Evolutionary conservation across 2,329 filamentous ascomycete genomes (phyloP), one percentile per base, ranked within the genome.

Genomic region (Hirsutella rhossiliensis): DNA sequence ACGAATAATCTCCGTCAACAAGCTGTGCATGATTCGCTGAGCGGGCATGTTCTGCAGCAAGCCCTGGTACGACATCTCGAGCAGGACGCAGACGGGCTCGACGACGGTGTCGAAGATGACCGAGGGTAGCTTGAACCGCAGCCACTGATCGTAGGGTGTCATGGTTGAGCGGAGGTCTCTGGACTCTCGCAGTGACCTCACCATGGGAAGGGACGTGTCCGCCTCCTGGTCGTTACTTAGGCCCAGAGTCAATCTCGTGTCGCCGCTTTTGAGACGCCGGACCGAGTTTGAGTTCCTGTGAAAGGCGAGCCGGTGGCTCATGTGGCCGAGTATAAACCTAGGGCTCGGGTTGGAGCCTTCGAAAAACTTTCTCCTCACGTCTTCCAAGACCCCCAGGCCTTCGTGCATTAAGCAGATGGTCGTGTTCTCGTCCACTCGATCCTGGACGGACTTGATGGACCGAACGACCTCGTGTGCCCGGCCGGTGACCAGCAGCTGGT

Each of bases 311-410:
- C 64, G 61, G 46, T 75, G 66, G n/a, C 61, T 66, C 59, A 73
- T 68, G 45, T 78, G 71, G 9, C 85, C 87, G 27, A 88, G 59
- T 46, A 96, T 71, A 53, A 94, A 95, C 44, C 76, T 78, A 2
- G 92, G 92, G 23, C 84, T 74, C 1, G 65, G 68, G 1, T 64
- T 59, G 0, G 75, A 69, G 48, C 89, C 75, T 0, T 76, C 72
- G 52, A 95, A 96, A 27, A 94, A 61, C 11, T 73, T 62, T 30
- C 72, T 63, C 53, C 87, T 87, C 36, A 96, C 72, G 41, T 80
- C 74, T 41, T 97, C 88, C n/a, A 87, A 70, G 2, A 87, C 68
- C 1, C 92, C 90, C 62, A 97, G 76, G 1, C 89, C 87, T 49
- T 90, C 85, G 45, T 87, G 83, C 45, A 94, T 61, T 44, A 94